Conservation (phyloP, 202 grass and related monocot genomes). For the Schoenoplectus tabernaemontani region DNA sequence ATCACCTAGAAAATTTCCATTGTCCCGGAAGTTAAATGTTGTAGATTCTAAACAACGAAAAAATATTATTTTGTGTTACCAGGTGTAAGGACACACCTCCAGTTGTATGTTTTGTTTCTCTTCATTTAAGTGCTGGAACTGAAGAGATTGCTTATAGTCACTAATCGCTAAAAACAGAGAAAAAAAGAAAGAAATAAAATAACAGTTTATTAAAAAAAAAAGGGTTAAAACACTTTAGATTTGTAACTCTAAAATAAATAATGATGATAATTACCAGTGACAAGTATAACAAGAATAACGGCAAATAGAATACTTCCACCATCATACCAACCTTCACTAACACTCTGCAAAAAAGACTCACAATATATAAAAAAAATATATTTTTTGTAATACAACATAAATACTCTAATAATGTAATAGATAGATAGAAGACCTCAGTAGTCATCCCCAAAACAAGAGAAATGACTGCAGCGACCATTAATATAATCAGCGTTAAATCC, state of each 20-base stretch:
- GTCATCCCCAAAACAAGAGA: constrained; percentile 82
- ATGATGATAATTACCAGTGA: constrained; percentile 52
- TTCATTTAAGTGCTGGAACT: constrained; percentile 87
- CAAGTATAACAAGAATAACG: constrained; percentile 90
- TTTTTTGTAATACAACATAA: neutral
- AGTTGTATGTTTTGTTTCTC: constrained; percentile 97
- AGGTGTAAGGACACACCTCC: constrained; percentile 43
- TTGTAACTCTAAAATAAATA: constrained; percentile 14
- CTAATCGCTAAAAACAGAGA: constrained; percentile 47
- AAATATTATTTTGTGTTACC: neutral
- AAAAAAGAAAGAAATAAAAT: constrained; percentile 21
- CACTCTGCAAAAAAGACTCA: constrained; percentile 45
- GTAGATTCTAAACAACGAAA: neutral
- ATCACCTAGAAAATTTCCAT: constrained; percentile 45
- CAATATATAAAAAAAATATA: neutral
- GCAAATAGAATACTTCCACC: constrained; percentile 92
- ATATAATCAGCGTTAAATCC: constrained; percentile 88
- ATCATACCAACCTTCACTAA: constrained; percentile 92
- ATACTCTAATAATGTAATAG: constrained; percentile 12
- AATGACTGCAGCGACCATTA: constrained; percentile 81
- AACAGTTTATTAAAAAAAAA: neutral
- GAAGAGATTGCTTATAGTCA: constrained; percentile 91
- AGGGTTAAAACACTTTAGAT: neutral
- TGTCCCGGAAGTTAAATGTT: constrained; percentile 3
- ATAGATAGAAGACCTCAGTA: constrained; percentile 58